Evolutionary conservation across 768 basidiomycete species (phyloP).

Genomic region (Krasilnikovozyma curviuscula): DNA sequence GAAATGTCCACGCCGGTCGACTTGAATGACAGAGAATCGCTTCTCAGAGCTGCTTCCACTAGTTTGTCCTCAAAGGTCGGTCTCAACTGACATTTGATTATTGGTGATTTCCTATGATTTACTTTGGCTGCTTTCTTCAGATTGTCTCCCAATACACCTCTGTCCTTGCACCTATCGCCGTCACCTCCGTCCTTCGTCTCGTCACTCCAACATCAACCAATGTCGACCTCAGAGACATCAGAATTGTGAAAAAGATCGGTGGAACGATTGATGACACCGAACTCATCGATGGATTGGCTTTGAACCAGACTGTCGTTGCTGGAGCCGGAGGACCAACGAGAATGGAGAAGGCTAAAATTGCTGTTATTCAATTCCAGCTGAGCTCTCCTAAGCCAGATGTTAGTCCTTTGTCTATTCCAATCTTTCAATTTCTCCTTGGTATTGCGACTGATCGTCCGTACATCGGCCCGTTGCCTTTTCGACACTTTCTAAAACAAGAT

Average conservation of each 20-base stretch:
- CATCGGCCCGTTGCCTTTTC: background rate
- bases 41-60: slow-evolving; percentile 83
- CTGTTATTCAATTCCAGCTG: slow-evolving; percentile 92
- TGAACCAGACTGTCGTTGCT: slow-evolving; percentile 83
- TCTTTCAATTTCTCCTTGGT: background rate
- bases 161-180: slow-evolving; percentile 93
- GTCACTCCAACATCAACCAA: slow-evolving; percentile 74
- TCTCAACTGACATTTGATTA: background rate
- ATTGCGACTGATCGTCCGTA: too few species aligned
- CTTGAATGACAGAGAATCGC: slow-evolving; percentile 60
- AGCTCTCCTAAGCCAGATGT: slow-evolving; percentile 96
- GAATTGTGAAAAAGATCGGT: slow-evolving; percentile 93
- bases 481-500: slow-evolving; percentile 44
- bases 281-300: slow-evolving; percentile 85
- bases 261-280: slow-evolving; percentile 99
- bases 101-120: background rate
- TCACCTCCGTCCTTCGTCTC: slow-evolving; percentile 82
- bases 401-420: slow-evolving; percentile 19
- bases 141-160: slow-evolving; percentile 99
- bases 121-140: slow-evolving; percentile 28
- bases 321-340: slow-evolving; percentile 82
- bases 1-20: slow-evolving; percentile 86
- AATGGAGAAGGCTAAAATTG: slow-evolving; percentile 97
- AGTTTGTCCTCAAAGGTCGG: slow-evolving; percentile 84
- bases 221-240: slow-evolving; percentile 88